Evolutionary conservation across 73 alveolate genomes (phyloP), one percentile per base, ranked within the genome.

Genomic region (Symbiodinium natans): DNA sequence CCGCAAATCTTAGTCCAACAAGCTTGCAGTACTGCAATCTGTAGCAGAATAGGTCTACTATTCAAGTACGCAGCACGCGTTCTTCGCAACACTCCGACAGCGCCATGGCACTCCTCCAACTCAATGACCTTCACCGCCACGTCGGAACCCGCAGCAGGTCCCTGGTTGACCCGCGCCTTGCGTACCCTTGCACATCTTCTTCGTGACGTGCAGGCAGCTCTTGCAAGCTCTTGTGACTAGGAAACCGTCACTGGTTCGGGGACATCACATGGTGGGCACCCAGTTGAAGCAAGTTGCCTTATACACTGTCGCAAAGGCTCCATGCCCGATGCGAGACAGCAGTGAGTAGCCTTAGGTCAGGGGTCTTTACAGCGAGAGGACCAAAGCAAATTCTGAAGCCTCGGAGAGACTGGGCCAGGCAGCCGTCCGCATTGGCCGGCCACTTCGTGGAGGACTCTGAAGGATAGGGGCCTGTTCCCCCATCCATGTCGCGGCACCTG

Each of bases 41-140:
- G n/a, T n/a, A n/a, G n/a, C n/a, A n/a, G n/a, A n/a, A n/a, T n/a
- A n/a, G n/a, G n/a, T n/a, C n/a, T n/a, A n/a, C n/a, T n/a, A n/a
- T n/a, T n/a, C n/a, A n/a, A n/a, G n/a, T n/a, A n/a, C n/a, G n/a
- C n/a, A n/a, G n/a, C n/a, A n/a, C n/a, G n/a, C n/a, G n/a, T n/a
- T n/a, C n/a, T n/a, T n/a, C n/a, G n/a, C n/a, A n/a, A n/a, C 1
- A 82, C 19, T 25, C n/a, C 36, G 46, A 13, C 33, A 8, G 31
- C 9, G 46, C 52, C 93, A 54, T 34, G 95, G 54, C 17, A 88
- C 93, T 99, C 96, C 74, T 95, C 99, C 90, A 99, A 56, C 52
- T 99, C 99, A 77, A 99, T 99, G 93, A 94, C 99, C 92, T 99
- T 99, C 52, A 94, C 86, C 36, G 99, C 99, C 92, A 99, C 99